phyloP scores from a whole-genome alignment of 495 filamentous ascomycete genomes.

The Penicillium crystallinum region DNA sequence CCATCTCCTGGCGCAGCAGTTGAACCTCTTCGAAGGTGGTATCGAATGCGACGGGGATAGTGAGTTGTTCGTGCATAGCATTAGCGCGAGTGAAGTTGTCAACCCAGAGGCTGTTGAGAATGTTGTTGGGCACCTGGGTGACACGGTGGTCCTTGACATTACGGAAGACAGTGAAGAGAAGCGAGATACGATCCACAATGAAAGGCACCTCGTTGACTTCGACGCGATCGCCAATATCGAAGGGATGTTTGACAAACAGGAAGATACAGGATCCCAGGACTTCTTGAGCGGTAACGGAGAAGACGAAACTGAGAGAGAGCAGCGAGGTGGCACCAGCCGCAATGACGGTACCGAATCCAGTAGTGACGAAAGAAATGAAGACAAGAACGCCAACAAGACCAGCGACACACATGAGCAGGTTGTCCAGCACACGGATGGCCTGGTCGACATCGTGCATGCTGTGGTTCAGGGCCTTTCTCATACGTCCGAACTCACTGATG shows the following conservation, averaged over 20 bases:
- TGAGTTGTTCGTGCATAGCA: slow-evolving; percentile 83
- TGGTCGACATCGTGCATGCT: slow-evolving; percentile 98
- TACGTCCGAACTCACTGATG: slow-evolving; percentile 73
- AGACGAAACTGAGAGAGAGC: slow-evolving; percentile 90
- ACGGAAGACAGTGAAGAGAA: slow-evolving; percentile 91
- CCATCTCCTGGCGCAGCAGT: slow-evolving; percentile 72
- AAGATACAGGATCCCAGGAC: slow-evolving; percentile 96
- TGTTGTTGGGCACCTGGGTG: slow-evolving; percentile 85
- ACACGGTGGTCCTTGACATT: slow-evolving; percentile 74
- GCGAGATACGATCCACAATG: slow-evolving; percentile 86
- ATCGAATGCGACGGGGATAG: slow-evolving; percentile 74
- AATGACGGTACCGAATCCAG: slow-evolving; percentile 76
- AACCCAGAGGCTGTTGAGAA: slow-evolving; percentile 85
- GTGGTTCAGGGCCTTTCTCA: slow-evolving; percentile 75
- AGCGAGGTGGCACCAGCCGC: slow-evolving; percentile 93
- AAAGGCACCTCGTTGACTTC: slow-evolving; percentile 69
- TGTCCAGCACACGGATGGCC: slow-evolving; percentile 85
- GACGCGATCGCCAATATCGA: slow-evolving; percentile 89
- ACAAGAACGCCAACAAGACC: slow-evolving; percentile 78
- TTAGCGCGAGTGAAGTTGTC: slow-evolving; percentile 88
- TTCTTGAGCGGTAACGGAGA: slow-evolving; percentile 86
- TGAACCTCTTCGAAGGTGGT: slow-evolving; percentile 87
- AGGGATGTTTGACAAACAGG: slow-evolving; percentile 94
- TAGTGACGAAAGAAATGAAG: slow-evolving; percentile 85
- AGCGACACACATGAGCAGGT: slow-evolving; percentile 71